These are phyloP conservation scores for Glaciozyma martinii DNA, from an alignment of 768 basidiomycete genomes.

Conservation along the genomic window DNA sequence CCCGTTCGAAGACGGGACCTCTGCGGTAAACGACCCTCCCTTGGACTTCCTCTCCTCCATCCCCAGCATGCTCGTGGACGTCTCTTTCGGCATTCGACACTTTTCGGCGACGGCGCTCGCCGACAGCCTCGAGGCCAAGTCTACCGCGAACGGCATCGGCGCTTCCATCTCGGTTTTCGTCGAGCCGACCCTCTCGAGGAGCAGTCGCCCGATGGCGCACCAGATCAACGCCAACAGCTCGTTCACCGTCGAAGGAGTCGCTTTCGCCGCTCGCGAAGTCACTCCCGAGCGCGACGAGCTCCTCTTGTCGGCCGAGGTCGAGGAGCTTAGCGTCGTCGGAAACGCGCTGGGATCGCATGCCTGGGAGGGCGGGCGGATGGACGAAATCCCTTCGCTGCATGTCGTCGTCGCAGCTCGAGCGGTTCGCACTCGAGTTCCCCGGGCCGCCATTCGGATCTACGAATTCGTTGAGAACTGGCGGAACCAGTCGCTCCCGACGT, in stretches of 20 bases:
- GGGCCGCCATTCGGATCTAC: slow-evolving; percentile 61
- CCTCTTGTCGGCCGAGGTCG: slow-evolving; percentile 3
- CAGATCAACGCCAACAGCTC: background rate
- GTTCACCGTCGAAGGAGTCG: background rate
- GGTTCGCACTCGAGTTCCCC: slow-evolving; percentile 49
- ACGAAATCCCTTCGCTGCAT: slow-evolving; percentile 1
- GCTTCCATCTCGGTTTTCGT: background rate
- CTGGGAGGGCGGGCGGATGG: background rate
- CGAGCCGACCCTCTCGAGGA: background rate
- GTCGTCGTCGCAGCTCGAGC: slow-evolving; percentile 19
- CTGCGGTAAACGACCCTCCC: background rate
- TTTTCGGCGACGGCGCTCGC: background rate
- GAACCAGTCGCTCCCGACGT: slow-evolving; percentile 62
- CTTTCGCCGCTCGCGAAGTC: background rate
- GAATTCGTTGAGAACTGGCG: slow-evolving; percentile 70
- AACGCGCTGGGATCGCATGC: background rate
- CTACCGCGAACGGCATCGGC: background rate
- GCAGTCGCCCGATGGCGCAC: background rate
- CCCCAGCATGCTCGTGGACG: background rate
- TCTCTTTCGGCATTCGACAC: background rate
- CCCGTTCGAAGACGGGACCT: background rate
- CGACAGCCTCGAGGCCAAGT: slow-evolving; percentile 1
- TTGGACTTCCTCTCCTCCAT: background rate
- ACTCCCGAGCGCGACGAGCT: background rate
- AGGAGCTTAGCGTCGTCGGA: background rate